Percentiles rank a stretch among this genome's conserved stretches.
Evolutionary conservation across 2,329 filamentous ascomycete species (phyloP).

Genomic region (Penicillium frequentans): DNA sequence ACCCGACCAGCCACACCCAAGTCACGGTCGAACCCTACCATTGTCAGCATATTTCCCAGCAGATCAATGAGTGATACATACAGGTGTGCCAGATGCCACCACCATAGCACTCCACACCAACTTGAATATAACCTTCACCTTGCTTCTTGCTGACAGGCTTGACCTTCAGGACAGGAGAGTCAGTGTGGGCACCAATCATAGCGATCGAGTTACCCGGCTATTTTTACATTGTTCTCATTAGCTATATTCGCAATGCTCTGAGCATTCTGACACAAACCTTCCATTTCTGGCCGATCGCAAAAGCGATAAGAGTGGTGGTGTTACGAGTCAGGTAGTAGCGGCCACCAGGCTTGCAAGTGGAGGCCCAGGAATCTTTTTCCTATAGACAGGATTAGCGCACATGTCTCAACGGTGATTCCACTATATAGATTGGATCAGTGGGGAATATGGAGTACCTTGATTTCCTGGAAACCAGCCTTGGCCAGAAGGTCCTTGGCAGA

Average conservation of each 20-base stretch:
- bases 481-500: constrained; percentile 74
- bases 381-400: constrained; percentile 26
- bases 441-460: constrained; percentile 57
- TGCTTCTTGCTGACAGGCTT: constrained; percentile 93
- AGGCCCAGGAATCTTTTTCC: constrained; percentile 87
- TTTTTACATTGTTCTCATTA: not conserved
- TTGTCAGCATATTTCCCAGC: constrained; percentile 10
- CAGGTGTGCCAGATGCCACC: constrained; percentile 97
- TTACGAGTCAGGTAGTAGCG: constrained; percentile 98
- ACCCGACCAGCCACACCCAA: constrained; percentile 85
- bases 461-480: constrained; percentile 79
- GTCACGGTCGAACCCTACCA: constrained; percentile 83
- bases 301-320: constrained; percentile 86
- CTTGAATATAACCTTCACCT: constrained; percentile 83
- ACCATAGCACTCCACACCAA: constrained; percentile 95
- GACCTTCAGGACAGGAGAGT: constrained; percentile 86
- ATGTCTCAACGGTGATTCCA: not conserved
- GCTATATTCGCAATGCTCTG: not conserved
- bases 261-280: constrained; percentile 44
- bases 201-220: constrained; percentile 79
- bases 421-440: not conserved
- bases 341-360: constrained; percentile 75
- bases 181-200: constrained; percentile 95
- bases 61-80: constrained; percentile 20
- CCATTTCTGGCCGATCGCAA: constrained; percentile 89